Percentiles rank a stretch among this genome's conserved stretches.
These are phyloP conservation scores for Trichoderma gracile DNA, from an alignment of 2,329 filamentous ascomycete genomes.

Conservation along the genomic window DNA sequence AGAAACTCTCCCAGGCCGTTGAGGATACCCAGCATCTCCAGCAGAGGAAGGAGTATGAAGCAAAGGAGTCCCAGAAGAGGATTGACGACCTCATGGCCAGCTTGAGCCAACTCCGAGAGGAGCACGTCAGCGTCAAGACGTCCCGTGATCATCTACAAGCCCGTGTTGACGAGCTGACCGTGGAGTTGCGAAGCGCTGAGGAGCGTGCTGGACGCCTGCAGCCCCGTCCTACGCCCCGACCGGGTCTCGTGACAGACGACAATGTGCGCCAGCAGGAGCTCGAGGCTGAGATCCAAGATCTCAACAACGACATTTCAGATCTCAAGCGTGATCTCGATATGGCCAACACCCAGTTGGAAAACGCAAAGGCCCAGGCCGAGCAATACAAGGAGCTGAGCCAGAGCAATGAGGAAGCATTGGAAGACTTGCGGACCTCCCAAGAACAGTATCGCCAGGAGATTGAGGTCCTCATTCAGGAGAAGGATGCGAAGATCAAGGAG, in stretches of 20 bases:
- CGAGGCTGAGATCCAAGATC: conserved; percentile 71
- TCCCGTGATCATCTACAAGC: conserved; percentile 85
- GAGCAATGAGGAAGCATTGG: conserved; percentile 80
- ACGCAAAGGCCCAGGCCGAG: conserved; percentile 76
- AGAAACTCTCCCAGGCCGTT: conserved; percentile 77
- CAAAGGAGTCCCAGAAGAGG: conserved; percentile 82
- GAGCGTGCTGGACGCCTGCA: conserved; percentile 82
- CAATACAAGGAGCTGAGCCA: conserved; percentile 89
- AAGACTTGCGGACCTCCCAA: conserved; percentile 74
- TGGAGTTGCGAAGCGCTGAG: conserved; percentile 85
- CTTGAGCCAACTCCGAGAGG: conserved; percentile 78
- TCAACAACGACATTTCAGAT: conserved; percentile 80
- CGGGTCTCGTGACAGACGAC: conserved; percentile 47
- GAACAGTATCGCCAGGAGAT: conserved; percentile 89
- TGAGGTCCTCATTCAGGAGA: conserved; percentile 71
- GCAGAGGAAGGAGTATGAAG: conserved; percentile 85
- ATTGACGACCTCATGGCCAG: conserved; percentile 88
- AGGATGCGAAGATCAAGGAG: conserved; percentile 77
- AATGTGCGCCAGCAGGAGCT: conserved; percentile 51
- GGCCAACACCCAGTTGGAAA: conserved; percentile 76
- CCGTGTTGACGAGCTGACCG: conserved; percentile 82
- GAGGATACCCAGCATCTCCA: conserved; percentile 83
- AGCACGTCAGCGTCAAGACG: conserved; percentile 82
- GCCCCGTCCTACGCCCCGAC: conserved; percentile 69
- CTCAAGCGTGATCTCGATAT: conserved; percentile 85